Evolutionary conservation across 345 rosid species (phyloP).

Genomic region (Erucastrum elatum): DNA sequence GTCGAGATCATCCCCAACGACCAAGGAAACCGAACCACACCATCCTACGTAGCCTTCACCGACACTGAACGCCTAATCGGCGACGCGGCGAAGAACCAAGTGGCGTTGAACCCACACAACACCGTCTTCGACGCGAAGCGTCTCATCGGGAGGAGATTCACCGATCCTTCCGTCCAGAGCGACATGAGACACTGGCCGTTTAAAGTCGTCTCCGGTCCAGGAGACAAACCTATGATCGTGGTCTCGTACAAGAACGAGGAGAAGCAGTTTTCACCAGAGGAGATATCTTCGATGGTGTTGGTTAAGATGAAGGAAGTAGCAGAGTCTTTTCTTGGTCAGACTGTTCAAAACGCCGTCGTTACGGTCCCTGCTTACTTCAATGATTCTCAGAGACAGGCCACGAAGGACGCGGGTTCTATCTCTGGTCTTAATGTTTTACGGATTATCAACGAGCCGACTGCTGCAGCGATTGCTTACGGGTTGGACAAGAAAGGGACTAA

Average conservation of each 20-base stretch:
- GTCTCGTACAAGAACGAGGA: constrained; percentile 45
- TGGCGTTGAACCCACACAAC: constrained; percentile 55
- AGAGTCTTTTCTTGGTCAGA: constrained; percentile 34
- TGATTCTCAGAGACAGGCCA: constrained; percentile 41
- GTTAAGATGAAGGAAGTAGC: constrained; percentile 46
- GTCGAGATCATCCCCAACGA: constrained; percentile 49
- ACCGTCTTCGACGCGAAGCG: constrained; percentile 57
- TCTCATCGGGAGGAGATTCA: constrained; percentile 45
- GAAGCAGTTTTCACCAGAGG: constrained; percentile 46
- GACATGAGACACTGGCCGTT: constrained; percentile 54
- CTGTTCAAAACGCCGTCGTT: constrained; percentile 40
- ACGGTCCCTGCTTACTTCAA: constrained; percentile 46
- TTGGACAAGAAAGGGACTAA: constrained; percentile 41
- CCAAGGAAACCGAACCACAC: constrained; percentile 48
- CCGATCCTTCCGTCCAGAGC: constrained; percentile 46
- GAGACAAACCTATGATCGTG: constrained; percentile 48
- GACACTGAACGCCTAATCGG: constrained; percentile 50
- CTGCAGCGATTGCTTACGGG: constrained; percentile 46
- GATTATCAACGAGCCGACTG: constrained; percentile 47
- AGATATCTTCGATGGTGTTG: constrained; percentile 44
- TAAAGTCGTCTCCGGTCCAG: constrained; percentile 44
- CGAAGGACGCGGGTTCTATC: constrained; percentile 41
- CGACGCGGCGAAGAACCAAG: constrained; percentile 57
- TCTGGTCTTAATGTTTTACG: constrained; percentile 41
- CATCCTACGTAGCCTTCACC: constrained; percentile 49